Conservation (phyloP, 306 rosid genomes). For the Castanospermum australe region DNA sequence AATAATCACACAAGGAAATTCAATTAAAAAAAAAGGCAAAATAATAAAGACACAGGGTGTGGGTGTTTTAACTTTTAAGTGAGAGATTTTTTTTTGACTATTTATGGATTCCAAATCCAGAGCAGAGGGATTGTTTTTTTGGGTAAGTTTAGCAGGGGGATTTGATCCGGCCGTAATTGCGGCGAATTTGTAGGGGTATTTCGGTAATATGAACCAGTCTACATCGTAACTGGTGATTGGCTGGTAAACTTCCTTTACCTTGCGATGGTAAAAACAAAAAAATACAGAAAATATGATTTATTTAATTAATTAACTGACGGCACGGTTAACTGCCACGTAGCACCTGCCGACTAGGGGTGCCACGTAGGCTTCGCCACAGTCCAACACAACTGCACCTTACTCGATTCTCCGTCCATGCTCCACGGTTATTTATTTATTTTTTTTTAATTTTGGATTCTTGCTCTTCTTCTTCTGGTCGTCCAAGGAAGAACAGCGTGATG, state of each 20-base stretch:
- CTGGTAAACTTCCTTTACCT: neutral
- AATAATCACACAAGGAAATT: neutral
- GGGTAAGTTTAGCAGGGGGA: no score
- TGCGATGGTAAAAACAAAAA: neutral
- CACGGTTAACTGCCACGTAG: slow-evolving; percentile 45
- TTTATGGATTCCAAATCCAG: slow-evolving; percentile 35
- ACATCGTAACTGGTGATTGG: neutral
- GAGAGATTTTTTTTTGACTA: slow-evolving; percentile 37
- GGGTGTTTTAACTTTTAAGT: slow-evolving; percentile 16
- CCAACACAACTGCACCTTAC: slow-evolving; percentile 25
- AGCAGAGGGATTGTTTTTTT: neutral
- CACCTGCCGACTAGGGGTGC: slow-evolving; percentile 31
- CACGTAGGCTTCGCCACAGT: slow-evolving; percentile 46
- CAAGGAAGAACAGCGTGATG: slow-evolving; percentile 21
- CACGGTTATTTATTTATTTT: no score
- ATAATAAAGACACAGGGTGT: neutral
- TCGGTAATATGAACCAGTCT: neutral
- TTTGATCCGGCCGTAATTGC: slow-evolving; percentile 28
- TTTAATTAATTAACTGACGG: no score
- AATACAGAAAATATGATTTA: no score
- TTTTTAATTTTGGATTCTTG: neutral
- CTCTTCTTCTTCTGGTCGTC: neutral
- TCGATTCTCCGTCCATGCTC: neutral
- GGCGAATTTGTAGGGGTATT: neutral
- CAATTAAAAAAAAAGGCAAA: neutral